Conservation (phyloP, 306 rosid species). For the Parietaria judaica region DNA sequence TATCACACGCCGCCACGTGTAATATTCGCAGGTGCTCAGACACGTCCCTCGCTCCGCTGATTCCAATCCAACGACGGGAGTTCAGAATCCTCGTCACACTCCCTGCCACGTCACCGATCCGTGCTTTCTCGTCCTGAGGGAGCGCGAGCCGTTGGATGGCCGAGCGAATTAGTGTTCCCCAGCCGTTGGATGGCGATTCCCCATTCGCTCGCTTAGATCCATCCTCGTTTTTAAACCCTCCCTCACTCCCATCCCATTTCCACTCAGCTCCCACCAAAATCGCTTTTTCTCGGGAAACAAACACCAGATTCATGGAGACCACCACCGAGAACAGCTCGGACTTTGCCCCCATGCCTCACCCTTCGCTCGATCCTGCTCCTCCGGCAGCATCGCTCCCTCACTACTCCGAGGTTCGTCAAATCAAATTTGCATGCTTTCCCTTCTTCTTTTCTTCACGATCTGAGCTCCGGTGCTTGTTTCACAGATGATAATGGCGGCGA, state of each 20-base stretch:
- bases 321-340: conserved; percentile 19
- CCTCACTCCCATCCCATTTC: neutral
- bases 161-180: conserved; percentile 12
- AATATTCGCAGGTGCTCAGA: neutral
- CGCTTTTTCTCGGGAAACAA: conserved; percentile 6
- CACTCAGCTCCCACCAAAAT: neutral
- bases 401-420: conserved; percentile 33
- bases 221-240: conserved; percentile 27
- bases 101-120: conserved; percentile 40
- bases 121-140: neutral
- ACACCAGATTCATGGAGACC: conserved; percentile 25
- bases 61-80: conserved; percentile 6
- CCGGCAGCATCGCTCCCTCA: conserved; percentile 22
- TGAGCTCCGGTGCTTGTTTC: neutral
- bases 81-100: conserved; percentile 21
- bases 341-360: conserved; percentile 15
- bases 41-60: neutral
- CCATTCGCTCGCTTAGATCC: conserved; percentile 22
- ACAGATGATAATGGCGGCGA: conserved; percentile 44
- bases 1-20: neutral
- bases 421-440: neutral
- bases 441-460: neutral
- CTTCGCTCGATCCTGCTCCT: conserved; percentile 1
- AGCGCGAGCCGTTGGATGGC: conserved; percentile 15
- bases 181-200: conserved; percentile 30